Percentiles rank a stretch among this genome's conserved stretches.
Evolutionary conservation across 164 flowering plant genomes (phyloP).

Genomic region (Paratinospora sagittata): DNA sequence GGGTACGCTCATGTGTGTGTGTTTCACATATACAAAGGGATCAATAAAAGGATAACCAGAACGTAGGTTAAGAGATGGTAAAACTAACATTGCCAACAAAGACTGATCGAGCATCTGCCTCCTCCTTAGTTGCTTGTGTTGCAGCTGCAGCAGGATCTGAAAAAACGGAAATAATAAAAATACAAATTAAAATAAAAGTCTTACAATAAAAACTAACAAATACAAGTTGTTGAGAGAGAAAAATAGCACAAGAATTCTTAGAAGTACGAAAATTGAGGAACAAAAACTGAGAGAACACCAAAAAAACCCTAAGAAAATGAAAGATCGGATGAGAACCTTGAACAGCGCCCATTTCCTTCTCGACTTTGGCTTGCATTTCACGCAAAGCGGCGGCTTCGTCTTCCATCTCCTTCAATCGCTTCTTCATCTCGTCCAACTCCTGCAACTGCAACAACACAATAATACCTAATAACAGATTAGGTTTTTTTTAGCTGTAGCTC

Average conservation of each 20-base stretch:
- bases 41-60: neutral
- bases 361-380: slow-evolving; percentile 38
- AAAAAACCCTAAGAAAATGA: neutral
- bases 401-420: slow-evolving; percentile 36
- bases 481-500: neutral
- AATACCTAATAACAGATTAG: neutral
- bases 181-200: too few species aligned
- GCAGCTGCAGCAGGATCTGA: slow-evolving; percentile 55
- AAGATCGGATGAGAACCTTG: slow-evolving; percentile 20
- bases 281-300: too few species aligned
- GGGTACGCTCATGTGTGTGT: too few species aligned
- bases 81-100: slow-evolving; percentile 78
- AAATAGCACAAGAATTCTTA: neutral
- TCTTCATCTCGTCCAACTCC: slow-evolving; percentile 36
- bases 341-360: slow-evolving; percentile 32
- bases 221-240: neutral
- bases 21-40: neutral
- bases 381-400: slow-evolving; percentile 33
- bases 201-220: neutral
- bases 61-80: neutral
- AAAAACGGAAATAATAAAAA: neutral
- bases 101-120: slow-evolving; percentile 69
- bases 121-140: slow-evolving; percentile 72
- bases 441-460: slow-evolving; percentile 7
- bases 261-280: neutral